Percentiles rank a stretch among this genome's conserved stretches.
Conservation (phyloP, 352 stramenopile species). For the Globisporangium uncinulatum region DNA sequence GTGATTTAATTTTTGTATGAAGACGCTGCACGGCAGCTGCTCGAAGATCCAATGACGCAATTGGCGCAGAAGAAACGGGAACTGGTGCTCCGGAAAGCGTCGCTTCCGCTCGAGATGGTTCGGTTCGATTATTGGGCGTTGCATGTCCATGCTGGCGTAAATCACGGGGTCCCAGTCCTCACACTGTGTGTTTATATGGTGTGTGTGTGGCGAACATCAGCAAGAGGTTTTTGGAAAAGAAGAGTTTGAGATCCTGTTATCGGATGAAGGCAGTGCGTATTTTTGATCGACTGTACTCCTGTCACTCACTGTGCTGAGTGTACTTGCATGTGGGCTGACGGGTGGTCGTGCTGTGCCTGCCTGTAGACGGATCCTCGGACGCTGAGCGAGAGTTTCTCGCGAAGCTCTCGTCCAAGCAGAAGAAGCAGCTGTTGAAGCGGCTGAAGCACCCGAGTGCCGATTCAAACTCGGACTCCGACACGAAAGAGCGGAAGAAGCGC, state of each 20-base stretch:
- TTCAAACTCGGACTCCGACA: constrained; percentile 19
- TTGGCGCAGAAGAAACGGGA: constrained; percentile 53
- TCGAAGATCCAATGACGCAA: constrained; percentile 69
- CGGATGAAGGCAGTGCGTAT: constrained; percentile 23
- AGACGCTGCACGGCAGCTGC: constrained; percentile 64
- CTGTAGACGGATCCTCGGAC: constrained; percentile 20
- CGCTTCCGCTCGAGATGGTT: constrained; percentile 71
- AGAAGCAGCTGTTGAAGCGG: constrained; percentile 57
- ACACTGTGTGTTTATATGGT: not conserved
- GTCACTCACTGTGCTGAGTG: not conserved
- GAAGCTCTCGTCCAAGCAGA: constrained; percentile 59
- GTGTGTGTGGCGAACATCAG: constrained; percentile 5
- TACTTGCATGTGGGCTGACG: no score
- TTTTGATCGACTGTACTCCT: not conserved
- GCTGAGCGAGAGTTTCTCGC: constrained; percentile 45
- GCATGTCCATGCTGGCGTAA: not conserved
- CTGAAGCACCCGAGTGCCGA: constrained; percentile 30
- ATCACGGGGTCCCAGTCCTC: not conserved
- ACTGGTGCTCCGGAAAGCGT: constrained; percentile 42
- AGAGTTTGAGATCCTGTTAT: constrained; percentile 65
- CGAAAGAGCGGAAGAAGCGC: constrained; percentile 17
- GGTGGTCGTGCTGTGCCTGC: constrained; percentile 4
- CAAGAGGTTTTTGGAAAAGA: constrained; percentile 19
- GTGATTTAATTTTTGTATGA: not conserved
- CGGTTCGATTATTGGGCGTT: not conserved